A percentile compares a stretch with the other conserved stretches of the same genome.
phyloP scores from a whole-genome alignment of 2,329 filamentous ascomycete genomes.

The Neonectria ditissima region DNA sequence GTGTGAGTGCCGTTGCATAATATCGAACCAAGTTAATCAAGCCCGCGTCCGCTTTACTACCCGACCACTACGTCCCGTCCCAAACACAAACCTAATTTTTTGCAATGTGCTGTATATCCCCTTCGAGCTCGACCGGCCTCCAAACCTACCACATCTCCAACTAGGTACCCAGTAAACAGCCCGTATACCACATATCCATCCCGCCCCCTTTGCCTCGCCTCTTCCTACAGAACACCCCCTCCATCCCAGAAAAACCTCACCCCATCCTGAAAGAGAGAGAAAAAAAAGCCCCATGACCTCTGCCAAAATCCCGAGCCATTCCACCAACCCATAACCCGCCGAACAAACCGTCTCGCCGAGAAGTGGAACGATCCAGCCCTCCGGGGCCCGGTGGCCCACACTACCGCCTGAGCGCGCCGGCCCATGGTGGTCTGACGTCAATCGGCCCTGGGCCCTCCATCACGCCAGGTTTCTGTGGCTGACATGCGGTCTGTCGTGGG shows the following conservation, averaged over 20 bases:
- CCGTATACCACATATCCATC: not conserved
- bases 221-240: not conserved
- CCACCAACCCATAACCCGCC: not conserved
- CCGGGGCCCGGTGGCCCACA: constrained; percentile 21
- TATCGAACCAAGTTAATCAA: not conserved
- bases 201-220: not conserved
- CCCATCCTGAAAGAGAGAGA: too few relatives aligned
- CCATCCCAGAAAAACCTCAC: not conserved
- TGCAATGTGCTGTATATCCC: not conserved
- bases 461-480: constrained; percentile 38
- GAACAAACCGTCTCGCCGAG: constrained; percentile 13
- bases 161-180: not conserved
- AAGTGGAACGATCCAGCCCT: constrained; percentile 21
- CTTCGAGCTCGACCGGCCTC: not conserved
- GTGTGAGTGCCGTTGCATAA: not conserved
- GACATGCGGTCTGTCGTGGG: constrained; percentile 25
- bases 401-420: constrained; percentile 37
- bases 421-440: constrained; percentile 42
- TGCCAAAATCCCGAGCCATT: not conserved
- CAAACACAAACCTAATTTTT: not conserved
- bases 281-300: not conserved
- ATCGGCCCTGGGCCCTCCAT: constrained; percentile 21
- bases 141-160: too few relatives aligned
- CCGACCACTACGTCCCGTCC: not conserved
- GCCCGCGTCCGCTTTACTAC: not conserved